Conservation (phyloP, 2,329 filamentous ascomycete genomes). For the Thelonectria olida region DNA sequence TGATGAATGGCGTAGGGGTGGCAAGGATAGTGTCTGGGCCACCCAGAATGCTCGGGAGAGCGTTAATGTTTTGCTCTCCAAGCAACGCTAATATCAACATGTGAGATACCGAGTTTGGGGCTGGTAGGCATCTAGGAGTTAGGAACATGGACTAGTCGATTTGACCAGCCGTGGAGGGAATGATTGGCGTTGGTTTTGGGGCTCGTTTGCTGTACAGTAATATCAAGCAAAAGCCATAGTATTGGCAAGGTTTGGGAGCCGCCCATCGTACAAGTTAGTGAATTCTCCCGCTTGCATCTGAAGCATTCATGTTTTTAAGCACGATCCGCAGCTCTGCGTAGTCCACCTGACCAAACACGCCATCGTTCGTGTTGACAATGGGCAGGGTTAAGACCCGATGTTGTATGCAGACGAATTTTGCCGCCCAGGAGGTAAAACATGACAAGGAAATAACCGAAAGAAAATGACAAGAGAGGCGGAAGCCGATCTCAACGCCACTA, state of each 20-base stretch:
- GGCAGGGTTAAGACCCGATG: not conserved
- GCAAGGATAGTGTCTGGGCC: constrained; percentile 63
- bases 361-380: not conserved
- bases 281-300: constrained; percentile 13
- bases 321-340: not conserved
- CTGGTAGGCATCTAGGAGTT: constrained; percentile 30
- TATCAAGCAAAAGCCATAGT: constrained; percentile 34
- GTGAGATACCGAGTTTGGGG: not conserved
- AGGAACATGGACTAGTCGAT: constrained; percentile 26
- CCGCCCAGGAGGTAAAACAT: not conserved
- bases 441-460: constrained; percentile 1
- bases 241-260: constrained; percentile 22
- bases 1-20: constrained; percentile 75
- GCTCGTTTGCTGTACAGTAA: constrained; percentile 40
- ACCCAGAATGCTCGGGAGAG: constrained; percentile 70
- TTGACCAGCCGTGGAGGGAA: constrained; percentile 31
- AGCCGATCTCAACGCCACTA: constrained; percentile 29
- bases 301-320: not conserved
- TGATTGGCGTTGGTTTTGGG: constrained; percentile 35
- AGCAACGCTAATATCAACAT: constrained; percentile 51
- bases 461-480: too few species aligned
- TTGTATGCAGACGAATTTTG: not conserved
- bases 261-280: not conserved
- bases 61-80: constrained; percentile 68
- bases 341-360: not conserved